These are phyloP conservation scores for Mycosphaerella sp. DNA, from an alignment of 2,329 filamentous ascomycete genomes.

Conservation along the genomic window DNA sequence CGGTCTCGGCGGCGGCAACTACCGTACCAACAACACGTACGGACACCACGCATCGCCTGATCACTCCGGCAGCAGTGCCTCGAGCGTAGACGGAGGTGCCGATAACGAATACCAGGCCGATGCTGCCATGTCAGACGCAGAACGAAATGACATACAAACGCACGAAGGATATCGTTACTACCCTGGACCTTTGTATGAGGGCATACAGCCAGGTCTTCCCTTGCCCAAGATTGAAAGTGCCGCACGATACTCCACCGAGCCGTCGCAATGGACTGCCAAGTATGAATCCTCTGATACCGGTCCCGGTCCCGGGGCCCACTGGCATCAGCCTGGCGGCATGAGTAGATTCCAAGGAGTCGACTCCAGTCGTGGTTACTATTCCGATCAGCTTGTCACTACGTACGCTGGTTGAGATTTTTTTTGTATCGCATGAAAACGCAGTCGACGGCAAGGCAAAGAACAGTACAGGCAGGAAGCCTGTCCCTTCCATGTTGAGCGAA, in stretches of 20 bases:
- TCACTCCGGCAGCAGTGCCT: slow-evolving; percentile 42
- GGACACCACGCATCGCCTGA: slow-evolving; percentile 24
- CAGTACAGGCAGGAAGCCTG: neutral
- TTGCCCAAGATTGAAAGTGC: slow-evolving; percentile 29
- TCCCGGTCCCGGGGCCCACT: slow-evolving; percentile 28
- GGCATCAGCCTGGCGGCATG: slow-evolving; percentile 34
- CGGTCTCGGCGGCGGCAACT: slow-evolving; percentile 22
- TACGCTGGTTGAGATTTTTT: slow-evolving; percentile 7
- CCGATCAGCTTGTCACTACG: slow-evolving; percentile 35
- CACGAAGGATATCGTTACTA: slow-evolving; percentile 44
- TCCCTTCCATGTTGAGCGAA: neutral
- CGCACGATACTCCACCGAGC: slow-evolving; percentile 27
- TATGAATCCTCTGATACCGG: slow-evolving; percentile 37
- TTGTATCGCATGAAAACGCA: too few species aligned
- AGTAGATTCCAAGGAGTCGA: slow-evolving; percentile 43
- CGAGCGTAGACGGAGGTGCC: slow-evolving; percentile 29
- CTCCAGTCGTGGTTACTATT: slow-evolving; percentile 43
- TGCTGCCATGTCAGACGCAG: slow-evolving; percentile 37
- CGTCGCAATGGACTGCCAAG: slow-evolving; percentile 36
- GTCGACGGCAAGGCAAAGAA: neutral
- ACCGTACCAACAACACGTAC: slow-evolving; percentile 25
- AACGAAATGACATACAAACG: slow-evolving; percentile 39
- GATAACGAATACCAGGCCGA: slow-evolving; percentile 34
- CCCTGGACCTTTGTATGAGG: slow-evolving; percentile 41
- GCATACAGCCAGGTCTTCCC: slow-evolving; percentile 27